Evolutionary conservation across 768 basidiomycete genomes (phyloP).

Genomic region (Tricholoma sp.): DNA sequence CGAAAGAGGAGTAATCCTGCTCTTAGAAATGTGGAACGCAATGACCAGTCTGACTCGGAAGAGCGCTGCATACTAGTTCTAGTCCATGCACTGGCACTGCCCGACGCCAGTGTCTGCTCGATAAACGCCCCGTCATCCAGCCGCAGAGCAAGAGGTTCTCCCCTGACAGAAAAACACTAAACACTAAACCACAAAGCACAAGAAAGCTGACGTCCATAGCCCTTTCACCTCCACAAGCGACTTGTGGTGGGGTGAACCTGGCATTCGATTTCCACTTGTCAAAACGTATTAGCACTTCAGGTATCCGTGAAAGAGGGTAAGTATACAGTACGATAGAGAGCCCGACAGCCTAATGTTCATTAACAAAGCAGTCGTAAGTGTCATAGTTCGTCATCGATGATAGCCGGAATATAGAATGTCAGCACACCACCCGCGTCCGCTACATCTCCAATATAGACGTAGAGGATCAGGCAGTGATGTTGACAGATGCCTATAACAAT

Average conservation of each 20-base stretch:
- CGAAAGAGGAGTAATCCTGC: constrained; percentile 9
- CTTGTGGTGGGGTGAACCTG: neutral
- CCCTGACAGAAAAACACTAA: no score
- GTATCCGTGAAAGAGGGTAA: neutral
- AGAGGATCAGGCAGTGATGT: constrained; percentile 79
- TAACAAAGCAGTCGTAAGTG: neutral
- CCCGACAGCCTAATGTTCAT: neutral
- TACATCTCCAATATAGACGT: constrained; percentile 82
- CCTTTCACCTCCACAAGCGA: no score
- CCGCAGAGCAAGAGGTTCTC: no score
- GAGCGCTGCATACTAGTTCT: no score
- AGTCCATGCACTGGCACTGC: no score
- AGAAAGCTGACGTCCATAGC: no score
- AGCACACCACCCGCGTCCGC: constrained; percentile 78
- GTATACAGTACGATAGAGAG: neutral
- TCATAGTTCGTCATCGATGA: constrained; percentile 49
- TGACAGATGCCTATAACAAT: constrained; percentile 63
- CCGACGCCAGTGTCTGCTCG: no score
- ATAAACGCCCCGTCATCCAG: neutral
- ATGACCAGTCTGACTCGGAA: no score
- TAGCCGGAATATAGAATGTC: constrained; percentile 83
- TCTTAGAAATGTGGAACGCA: no score
- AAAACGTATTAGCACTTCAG: neutral
- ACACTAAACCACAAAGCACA: no score
- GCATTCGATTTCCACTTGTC: neutral